These are phyloP conservation scores for Cytospora piceae DNA, from an alignment of 2,329 filamentous ascomycete genomes.

Conservation along the genomic window DNA sequence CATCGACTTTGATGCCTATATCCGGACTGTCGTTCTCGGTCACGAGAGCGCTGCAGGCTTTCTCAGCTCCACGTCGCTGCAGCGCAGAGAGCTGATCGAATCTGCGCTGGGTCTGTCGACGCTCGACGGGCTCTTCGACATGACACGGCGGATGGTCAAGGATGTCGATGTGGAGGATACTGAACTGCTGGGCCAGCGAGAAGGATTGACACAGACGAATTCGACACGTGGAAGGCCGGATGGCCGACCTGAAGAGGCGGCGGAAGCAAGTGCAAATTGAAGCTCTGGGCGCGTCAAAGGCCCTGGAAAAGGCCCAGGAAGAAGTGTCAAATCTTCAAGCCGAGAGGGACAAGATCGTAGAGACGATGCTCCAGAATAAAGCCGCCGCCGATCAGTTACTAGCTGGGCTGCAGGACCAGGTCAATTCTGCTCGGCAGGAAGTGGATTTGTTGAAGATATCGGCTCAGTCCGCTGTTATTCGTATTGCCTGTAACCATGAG, in stretches of 20 bases:
- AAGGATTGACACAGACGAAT: constrained; percentile 8
- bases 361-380: not conserved
- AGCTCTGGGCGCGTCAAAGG: not conserved
- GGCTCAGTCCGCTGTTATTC: not conserved
- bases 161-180: constrained; percentile 33
- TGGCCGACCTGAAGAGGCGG: constrained; percentile 15
- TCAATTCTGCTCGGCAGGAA: not conserved
- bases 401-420: constrained; percentile 1
- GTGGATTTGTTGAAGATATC: not conserved
- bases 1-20: constrained; percentile 39
- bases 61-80: constrained; percentile 35
- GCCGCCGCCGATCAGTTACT: not conserved
- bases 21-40: constrained; percentile 39
- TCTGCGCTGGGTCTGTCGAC: constrained; percentile 35
- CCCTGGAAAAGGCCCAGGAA: not conserved
- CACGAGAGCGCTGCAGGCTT: constrained; percentile 40
- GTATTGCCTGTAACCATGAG: constrained; percentile 6
- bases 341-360: not conserved
- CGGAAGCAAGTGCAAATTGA: not conserved
- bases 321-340: not conserved
- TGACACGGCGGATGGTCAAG: constrained; percentile 33
- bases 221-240: not conserved
- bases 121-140: constrained; percentile 34
- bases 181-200: constrained; percentile 2
- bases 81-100: constrained; percentile 40